Conservation (phyloP, 345 rosid genomes). For the Conringia planisiliqua region DNA sequence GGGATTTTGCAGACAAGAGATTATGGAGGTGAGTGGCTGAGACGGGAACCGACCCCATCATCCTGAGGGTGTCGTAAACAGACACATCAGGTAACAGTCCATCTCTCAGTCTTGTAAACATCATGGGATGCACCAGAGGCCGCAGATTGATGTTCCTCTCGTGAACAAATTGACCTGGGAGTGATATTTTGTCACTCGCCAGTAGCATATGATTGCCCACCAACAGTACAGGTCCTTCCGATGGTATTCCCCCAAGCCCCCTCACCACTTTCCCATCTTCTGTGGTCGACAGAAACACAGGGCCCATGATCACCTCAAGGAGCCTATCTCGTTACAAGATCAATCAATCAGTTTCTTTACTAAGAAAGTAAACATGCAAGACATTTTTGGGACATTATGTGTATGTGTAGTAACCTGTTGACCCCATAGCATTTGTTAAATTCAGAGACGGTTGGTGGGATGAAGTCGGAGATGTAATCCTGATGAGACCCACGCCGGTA, state of each 20-base stretch:
- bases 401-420: constrained; percentile 19
- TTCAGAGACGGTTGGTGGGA: constrained; percentile 60
- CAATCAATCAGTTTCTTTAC: constrained; percentile 1
- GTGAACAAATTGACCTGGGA: constrained; percentile 41
- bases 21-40: constrained; percentile 55
- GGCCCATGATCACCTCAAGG: constrained; percentile 39
- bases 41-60: constrained; percentile 77
- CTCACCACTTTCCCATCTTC: constrained; percentile 66
- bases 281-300: constrained; percentile 72
- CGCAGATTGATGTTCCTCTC: constrained; percentile 67
- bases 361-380: constrained; percentile 2
- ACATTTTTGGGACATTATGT: background rate
- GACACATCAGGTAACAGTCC: constrained; percentile 38
- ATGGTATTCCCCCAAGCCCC: constrained; percentile 74
- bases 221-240: constrained; percentile 73
- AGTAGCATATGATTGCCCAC: constrained; percentile 85
- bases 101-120: constrained; percentile 47
- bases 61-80: constrained; percentile 37
- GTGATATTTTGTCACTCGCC: constrained; percentile 54
- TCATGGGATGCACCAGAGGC: constrained; percentile 66
- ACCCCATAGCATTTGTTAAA: constrained; percentile 28
- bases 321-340: constrained; percentile 26
- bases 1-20: constrained; percentile 62
- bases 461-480: constrained; percentile 52
- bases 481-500: constrained; percentile 56